Base-by-base conservation (phyloP, 139 green algal species). In the Picochlorum sp. region DNA sequence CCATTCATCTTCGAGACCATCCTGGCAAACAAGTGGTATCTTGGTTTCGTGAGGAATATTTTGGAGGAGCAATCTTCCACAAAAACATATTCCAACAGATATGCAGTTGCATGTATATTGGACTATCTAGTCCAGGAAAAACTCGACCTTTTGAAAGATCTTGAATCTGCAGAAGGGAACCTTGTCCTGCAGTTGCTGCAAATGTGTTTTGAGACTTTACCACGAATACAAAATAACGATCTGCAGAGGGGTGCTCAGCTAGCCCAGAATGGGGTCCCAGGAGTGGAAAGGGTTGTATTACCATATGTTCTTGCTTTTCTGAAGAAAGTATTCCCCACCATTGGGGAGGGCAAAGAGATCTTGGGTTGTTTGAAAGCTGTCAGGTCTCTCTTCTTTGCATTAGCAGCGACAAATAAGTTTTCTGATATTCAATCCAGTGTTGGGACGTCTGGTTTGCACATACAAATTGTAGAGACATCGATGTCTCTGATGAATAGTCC, bases 71-170 rank as follows among this genome's bases (percentile, higher is more conserved):
- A 67, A 69, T 67, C 64, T 28, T 64, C 71, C 2, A 60, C 37
- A 6, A 60, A 60, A 4, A 63, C 59, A 0, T 49, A 41, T 3
- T 64, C 71, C 16, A 77, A 77, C 41, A 68, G 71, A 23, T 68
- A 77, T 51, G 62, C 61, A 50, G 49, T 73, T 18, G 71, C 51
- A 3, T 47, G 44, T 6, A 14, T 77, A 21, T 49, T 77, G 10
- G 55, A 56, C 45, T 73, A 66, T n/a, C 30, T 73, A 6, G 41
- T 66, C 13, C 14, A 41, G 9, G 59, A 70, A 18, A n/a, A 73
- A 26, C 50, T 77, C 0, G 23, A 58, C 6, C 82, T 90, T 57
- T 64, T 96, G 37, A 52, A 86, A 9, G 85, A 85, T 2, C 76
- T 79, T 16, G 66, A 80, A 50, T 71, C 79, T 38, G 45, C 72